Base-by-base conservation (phyloP, 805 yeast genomes). In the Naumovozyma dairenensis region DNA sequence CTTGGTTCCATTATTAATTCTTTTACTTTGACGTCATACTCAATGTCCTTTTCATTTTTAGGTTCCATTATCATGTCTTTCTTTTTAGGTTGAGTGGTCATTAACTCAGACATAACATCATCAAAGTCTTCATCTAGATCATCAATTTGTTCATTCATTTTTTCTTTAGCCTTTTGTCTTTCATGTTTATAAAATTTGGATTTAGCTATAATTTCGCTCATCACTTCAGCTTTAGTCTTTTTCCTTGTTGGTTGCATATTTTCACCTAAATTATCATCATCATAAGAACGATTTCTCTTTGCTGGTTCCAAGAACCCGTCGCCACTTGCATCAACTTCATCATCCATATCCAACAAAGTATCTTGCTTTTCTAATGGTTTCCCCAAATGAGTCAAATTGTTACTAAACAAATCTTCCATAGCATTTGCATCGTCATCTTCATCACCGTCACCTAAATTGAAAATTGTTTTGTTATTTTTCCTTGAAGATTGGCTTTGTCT, bases 171-270 rank as follows among this genome's bases (percentile, higher is more conserved):
- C 49, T 67, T 60, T 57, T 82, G 89, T 55, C 92, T 73, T 55
- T 80, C 82, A 22, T 77, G 77, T 49, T 79, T 81, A 57, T 80
- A 72, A 47, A 71, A 77, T 49, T 82, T 82, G 13, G 92, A 79
- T 57, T 82, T 82, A 24, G 92, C 85, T 38, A 82, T 82, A 31
- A 82, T 72, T 53, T 82, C 93, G 44, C 78, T 72, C 93, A 82
- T 82, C 25, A 82, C 89, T 56, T 82, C 93, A 25, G 81, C 80
- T 49, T 82, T 82, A 14, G 84, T 74, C 59, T 79, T 82, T 58
- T 77, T 79, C 38, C 75, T 69, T n/a, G 62, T 56, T 1, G 77
- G 75, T 30, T 49, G 59, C 1, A 46, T 55, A 4, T 46, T 57
- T 4, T 39, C 61, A 15, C 47, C 60, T 2, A 47, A 53, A 16